A percentile compares a stretch with the other conserved stretches of the same genome.
phyloP scores from a whole-genome alignment of 148 eudicot genomes.

The Fagopyrum homotropicum region DNA sequence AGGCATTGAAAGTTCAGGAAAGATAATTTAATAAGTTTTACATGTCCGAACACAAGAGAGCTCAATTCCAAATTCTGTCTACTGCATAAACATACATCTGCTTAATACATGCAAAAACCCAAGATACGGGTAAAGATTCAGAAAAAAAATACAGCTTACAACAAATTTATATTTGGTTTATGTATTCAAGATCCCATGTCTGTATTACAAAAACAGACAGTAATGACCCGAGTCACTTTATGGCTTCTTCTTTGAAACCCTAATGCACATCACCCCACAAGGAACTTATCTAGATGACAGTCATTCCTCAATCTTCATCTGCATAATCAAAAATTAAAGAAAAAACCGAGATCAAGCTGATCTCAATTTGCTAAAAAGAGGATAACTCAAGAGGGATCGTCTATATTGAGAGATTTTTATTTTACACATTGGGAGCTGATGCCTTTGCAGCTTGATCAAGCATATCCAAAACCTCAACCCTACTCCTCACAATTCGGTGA shows the following conservation, averaged over 20 bases:
- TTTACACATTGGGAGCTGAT: conserved; percentile 30
- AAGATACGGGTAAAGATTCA: not conserved
- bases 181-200: conserved; percentile 5
- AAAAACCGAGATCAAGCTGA: conserved; percentile 1
- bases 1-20: not conserved
- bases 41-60: not conserved
- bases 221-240: not conserved
- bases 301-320: not conserved
- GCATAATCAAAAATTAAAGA: not conserved
- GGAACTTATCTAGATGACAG: not conserved
- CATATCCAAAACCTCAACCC: conserved; percentile 63
- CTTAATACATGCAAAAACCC: not conserved
- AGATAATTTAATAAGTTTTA: not conserved
- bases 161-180: conserved; percentile 4
- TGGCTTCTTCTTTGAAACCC: not conserved
- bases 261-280: not conserved
- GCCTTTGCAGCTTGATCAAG: conserved; percentile 62
- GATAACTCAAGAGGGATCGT: not conserved
- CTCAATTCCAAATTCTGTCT: not conserved
- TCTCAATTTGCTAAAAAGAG: not conserved
- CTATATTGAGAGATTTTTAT: not conserved
- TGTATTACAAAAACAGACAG: not conserved
- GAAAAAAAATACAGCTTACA: conserved; percentile 7
- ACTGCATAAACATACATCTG: not conserved
- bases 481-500: conserved; percentile 75